Evolutionary conservation across 768 basidiomycete genomes (phyloP).

Genomic region (Steccherinum ochraceum): DNA sequence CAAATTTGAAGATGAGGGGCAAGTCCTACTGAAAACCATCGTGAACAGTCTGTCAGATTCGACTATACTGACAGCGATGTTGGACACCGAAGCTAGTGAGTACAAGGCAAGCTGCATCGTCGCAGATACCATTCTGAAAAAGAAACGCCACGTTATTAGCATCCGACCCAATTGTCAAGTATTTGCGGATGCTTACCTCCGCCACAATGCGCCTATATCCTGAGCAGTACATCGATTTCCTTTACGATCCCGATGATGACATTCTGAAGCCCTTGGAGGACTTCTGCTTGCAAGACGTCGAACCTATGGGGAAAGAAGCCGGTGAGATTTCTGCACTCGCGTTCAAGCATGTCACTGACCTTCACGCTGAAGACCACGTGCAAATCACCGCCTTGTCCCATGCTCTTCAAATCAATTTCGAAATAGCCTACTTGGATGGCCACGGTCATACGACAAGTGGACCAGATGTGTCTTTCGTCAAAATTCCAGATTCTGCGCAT

Average conservation of each 20-base stretch:
- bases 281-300: slow-evolving; percentile 77
- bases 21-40: too few species aligned
- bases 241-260: slow-evolving; percentile 59
- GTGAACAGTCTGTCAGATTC: slow-evolving; percentile 43
- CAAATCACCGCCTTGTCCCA: slow-evolving; percentile 74
- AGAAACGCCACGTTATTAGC: too few species aligned
- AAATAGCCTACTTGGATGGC: slow-evolving; percentile 80
- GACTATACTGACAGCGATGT: slow-evolving; percentile 49
- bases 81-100: too few species aligned
- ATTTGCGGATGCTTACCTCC: slow-evolving; percentile 77
- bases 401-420: slow-evolving; percentile 59
- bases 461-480: slow-evolving; percentile 71
- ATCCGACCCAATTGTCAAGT: slow-evolving; percentile 72
- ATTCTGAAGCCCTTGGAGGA: slow-evolving; percentile 49
- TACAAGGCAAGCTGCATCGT: too few species aligned
- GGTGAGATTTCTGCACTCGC: slow-evolving; percentile 31
- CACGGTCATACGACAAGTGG: slow-evolving; percentile 37
- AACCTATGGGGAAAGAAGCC: slow-evolving; percentile 72
- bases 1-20: too few species aligned
- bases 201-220: slow-evolving; percentile 69
- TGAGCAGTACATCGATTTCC: slow-evolving; percentile 60
- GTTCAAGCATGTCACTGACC: background rate
- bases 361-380: slow-evolving; percentile 55
- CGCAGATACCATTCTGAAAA: too few species aligned
- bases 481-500: slow-evolving; percentile 49